These are phyloP conservation scores for Euphorbia lathyris DNA, from an alignment of 345 rosid genomes.

Conservation along the genomic window DNA sequence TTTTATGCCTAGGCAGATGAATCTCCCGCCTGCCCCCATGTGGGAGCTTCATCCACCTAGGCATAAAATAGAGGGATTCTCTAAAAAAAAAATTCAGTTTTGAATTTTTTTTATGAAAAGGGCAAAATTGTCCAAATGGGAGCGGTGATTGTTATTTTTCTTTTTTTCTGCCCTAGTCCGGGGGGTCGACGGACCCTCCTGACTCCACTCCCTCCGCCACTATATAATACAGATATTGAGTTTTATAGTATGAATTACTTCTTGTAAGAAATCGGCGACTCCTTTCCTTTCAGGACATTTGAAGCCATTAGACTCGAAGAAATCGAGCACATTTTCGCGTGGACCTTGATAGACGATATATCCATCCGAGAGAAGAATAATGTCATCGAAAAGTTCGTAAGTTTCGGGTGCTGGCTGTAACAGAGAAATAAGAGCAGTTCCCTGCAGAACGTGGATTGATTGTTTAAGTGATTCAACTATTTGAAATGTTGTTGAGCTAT, in stretches of 20 bases:
- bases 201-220: no score
- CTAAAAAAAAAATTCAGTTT: no score
- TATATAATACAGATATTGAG: not conserved
- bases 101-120: no score
- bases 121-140: no score
- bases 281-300: slow-evolving; percentile 68
- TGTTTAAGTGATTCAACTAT: slow-evolving; percentile 62
- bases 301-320: slow-evolving; percentile 59
- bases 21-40: no score
- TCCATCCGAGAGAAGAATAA: slow-evolving; percentile 72
- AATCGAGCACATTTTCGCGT: slow-evolving; percentile 48
- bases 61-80: no score
- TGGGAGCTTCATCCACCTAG: no score
- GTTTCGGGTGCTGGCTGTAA: slow-evolving; percentile 80
- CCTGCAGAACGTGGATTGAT: slow-evolving; percentile 48
- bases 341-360: slow-evolving; percentile 68
- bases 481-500: slow-evolving; percentile 67
- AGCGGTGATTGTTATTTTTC: no score
- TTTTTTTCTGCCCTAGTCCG: no score
- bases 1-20: no score
- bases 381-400: slow-evolving; percentile 59
- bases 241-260: slow-evolving; percentile 7
- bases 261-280: slow-evolving; percentile 73
- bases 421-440: slow-evolving; percentile 66
- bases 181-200: no score